Evolutionary conservation across 371 early-diverging fungal species (phyloP).

Genomic region (Conidiobolus incongruus): DNA sequence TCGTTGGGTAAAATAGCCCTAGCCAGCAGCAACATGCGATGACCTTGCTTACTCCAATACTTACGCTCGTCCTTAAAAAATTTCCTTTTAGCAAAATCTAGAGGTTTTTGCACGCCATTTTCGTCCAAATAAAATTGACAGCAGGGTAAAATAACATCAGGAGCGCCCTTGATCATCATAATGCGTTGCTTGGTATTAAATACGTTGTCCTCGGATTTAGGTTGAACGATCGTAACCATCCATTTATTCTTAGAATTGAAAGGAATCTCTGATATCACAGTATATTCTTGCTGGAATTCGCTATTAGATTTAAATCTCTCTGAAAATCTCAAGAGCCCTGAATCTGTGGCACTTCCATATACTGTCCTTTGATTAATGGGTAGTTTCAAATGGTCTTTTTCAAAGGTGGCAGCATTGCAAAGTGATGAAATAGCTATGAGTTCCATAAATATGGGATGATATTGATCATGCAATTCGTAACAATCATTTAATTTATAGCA

Average conservation of each 20-base stretch:
- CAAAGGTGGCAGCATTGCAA: constrained; percentile 39
- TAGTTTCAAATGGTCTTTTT: constrained; percentile 12
- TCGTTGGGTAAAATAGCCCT: neutral
- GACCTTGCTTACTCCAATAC: constrained; percentile 30
- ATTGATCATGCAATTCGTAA: constrained; percentile 31
- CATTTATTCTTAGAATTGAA: constrained; percentile 53
- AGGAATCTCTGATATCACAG: constrained; percentile 88
- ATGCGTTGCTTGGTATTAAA: constrained; percentile 8
- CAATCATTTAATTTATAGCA: constrained; percentile 25
- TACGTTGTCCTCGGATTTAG: neutral
- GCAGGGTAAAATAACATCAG: constrained; percentile 33
- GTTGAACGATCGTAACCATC: neutral
- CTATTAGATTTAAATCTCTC: constrained; percentile 6
- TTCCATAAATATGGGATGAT: constrained; percentile 3
- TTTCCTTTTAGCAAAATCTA: constrained; percentile 14
- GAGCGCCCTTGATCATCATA: constrained; percentile 48
- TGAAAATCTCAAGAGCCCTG: constrained; percentile 38
- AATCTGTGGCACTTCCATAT: constrained; percentile 52
- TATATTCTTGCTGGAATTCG: no score
- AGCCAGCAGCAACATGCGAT: constrained; percentile 32
- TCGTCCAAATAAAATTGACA: constrained; percentile 18
- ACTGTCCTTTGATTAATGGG: constrained; percentile 25
- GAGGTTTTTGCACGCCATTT: constrained; percentile 14
- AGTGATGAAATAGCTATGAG: constrained; percentile 12
- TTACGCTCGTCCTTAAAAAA: constrained; percentile 18